Base-by-base conservation (phyloP, 179 eudicot genomes). In the Vitellaria paradoxa region DNA sequence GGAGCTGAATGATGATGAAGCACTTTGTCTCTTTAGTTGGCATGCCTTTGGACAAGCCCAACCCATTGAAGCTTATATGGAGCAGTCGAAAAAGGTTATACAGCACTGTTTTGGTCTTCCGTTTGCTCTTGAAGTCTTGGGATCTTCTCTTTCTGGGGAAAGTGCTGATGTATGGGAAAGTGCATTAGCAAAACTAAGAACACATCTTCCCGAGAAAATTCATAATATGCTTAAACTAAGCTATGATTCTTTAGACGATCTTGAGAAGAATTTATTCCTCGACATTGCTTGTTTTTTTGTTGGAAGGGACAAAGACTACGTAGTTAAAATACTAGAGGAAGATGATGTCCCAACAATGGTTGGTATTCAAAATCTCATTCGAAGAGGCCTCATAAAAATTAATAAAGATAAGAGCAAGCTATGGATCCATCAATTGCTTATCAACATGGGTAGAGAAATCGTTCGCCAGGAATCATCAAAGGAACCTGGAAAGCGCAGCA, bases 41-140 rank as follows among this genome's bases (percentile, higher is more conserved):
- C 76, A 69, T 65, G 80, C 83, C 23, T 76, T 81, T 55, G 13
- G 49, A 68, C 10, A 71, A 65, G n/a, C 11, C 64, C 2, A 55
- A 30, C 77, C 77, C 5, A 15, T 4, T n/a, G 70, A 72, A 21
- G 73, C 14, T 65, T 76, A 67, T 26, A 9, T 5, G 52, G 60
- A 72, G 30, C 61, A 52, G 7, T 50, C 80, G 1, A 30, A 60
- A 11, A 14, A 10, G 8, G 66, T 76, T 1, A 71, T 65, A 5
- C 56, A 49, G 2, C 20, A 72, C 7, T 61, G 76, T 26, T 24
- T 20, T 5, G 83, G 83, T 18, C 67, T 81, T 45, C 83, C 83
- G 12, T 61, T 81, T 40, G 84, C 84, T 23, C 77, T 81, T 18
- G 65, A 77, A 68, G 75, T 60, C 18, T 65, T 81, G 57, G 83